Conservation (phyloP, 1,284 basidiomycete genomes). For the Irpex lacteus region DNA sequence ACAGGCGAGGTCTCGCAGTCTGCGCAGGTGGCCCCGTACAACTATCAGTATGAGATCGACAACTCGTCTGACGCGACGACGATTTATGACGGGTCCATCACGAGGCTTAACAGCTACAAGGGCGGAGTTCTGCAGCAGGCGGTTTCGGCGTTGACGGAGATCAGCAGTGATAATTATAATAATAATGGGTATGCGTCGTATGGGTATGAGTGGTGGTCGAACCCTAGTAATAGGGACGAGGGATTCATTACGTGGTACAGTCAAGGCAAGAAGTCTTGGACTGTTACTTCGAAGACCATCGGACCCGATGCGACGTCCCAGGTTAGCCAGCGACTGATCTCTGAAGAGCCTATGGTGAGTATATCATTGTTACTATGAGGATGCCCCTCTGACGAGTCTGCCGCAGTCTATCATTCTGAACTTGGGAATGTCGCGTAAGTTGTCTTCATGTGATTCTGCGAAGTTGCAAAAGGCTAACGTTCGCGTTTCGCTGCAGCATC, state of each 20-base stretch:
- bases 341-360: slow-evolving; percentile 77
- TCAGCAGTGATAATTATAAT: slow-evolving; percentile 54
- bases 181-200: slow-evolving; percentile 54
- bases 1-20: slow-evolving; percentile 74
- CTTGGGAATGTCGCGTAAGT: slow-evolving; percentile 59
- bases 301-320: slow-evolving; percentile 53
- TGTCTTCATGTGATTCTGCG: slow-evolving; percentile 35
- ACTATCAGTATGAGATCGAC: slow-evolving; percentile 62
- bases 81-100: slow-evolving; percentile 48
- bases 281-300: slow-evolving; percentile 54
- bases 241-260: slow-evolving; percentile 78
- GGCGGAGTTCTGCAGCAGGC: slow-evolving; percentile 84
- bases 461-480: slow-evolving; percentile 13
- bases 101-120: slow-evolving; percentile 67
- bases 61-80: slow-evolving; percentile 52
- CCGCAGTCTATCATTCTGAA: slow-evolving; percentile 71
- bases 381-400: not conserved
- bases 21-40: slow-evolving; percentile 79
- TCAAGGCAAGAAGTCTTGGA: slow-evolving; percentile 64
- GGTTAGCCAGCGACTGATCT: slow-evolving; percentile 62
- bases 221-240: slow-evolving; percentile 55
- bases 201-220: slow-evolving; percentile 75
- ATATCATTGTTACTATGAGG: slow-evolving; percentile 6
- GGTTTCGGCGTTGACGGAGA: slow-evolving; percentile 59
- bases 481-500: slow-evolving; percentile 32